Conservation (phyloP, 2,329 filamentous ascomycete species). For the Colletotrichum sp. region DNA sequence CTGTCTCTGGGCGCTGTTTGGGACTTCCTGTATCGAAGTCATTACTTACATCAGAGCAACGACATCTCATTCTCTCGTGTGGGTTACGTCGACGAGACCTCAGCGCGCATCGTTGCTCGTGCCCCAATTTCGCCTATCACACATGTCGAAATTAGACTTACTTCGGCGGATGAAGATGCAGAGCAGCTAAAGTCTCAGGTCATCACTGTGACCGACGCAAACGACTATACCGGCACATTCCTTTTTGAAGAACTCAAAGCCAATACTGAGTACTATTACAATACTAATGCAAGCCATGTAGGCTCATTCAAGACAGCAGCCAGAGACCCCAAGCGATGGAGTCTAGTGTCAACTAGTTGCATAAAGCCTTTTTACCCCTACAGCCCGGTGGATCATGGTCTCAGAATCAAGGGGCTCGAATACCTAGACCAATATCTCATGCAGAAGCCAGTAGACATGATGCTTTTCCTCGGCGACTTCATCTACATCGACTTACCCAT, state of each 20-base stretch:
- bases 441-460: constrained; percentile 46
- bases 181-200: constrained; percentile 18
- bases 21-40: constrained; percentile 64
- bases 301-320: constrained; percentile 66
- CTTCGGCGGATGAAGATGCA: constrained; percentile 31
- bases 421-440: constrained; percentile 29
- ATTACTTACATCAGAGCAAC: constrained; percentile 58
- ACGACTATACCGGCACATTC: constrained; percentile 65
- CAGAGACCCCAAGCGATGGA: constrained; percentile 47
- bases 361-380: constrained; percentile 75
- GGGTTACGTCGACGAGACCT: constrained; percentile 67
- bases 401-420: constrained; percentile 66
- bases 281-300: constrained; percentile 63
- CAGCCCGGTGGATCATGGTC: constrained; percentile 62
- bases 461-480: constrained; percentile 61
- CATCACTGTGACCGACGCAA: constrained; percentile 58
- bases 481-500: constrained; percentile 64
- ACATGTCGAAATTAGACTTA: constrained; percentile 29
- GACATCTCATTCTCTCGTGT: constrained; percentile 66
- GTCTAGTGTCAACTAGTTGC: constrained; percentile 66
- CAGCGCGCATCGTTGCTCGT: constrained; percentile 65
- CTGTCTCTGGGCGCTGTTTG: constrained; percentile 1
- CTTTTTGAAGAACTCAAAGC: constrained; percentile 57
- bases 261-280: constrained; percentile 66
- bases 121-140: constrained; percentile 54